Percentiles rank a stretch among this genome's conserved stretches.
Conservation (phyloP, 805 yeast species). For the Metschnikowia hibisci region DNA sequence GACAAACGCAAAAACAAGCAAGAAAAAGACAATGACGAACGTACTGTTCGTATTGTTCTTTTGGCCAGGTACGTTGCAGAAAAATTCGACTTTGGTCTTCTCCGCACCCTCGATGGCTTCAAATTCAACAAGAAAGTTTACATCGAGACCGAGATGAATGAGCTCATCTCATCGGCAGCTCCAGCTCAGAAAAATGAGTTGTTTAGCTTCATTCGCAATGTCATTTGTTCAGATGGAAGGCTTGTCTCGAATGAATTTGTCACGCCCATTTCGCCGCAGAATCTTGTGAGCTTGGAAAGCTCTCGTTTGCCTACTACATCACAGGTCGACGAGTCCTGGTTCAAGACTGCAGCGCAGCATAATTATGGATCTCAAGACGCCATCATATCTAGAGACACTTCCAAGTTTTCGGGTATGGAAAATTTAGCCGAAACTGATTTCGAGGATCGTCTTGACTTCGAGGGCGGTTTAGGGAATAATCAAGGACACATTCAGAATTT, state of each 20-base stretch:
- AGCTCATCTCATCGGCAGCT: constrained; percentile 19
- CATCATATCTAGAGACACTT: constrained; percentile 19
- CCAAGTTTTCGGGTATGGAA: constrained; percentile 24
- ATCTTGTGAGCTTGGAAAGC: constrained; percentile 20
- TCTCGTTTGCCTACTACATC: constrained; percentile 11
- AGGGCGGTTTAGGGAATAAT: constrained; percentile 1
- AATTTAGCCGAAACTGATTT: constrained; percentile 28
- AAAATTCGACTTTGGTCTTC: constrained; percentile 50
- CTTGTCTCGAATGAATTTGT: constrained; percentile 39
- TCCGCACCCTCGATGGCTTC: constrained; percentile 44
- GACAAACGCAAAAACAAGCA: constrained; percentile 21
- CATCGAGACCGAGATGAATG: constrained; percentile 23
- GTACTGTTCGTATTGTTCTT: constrained; percentile 49
- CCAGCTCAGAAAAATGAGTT: constrained; percentile 19
- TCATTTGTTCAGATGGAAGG: constrained; percentile 38
- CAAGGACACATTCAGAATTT: constrained; percentile 4
- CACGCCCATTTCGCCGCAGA: constrained; percentile 32
- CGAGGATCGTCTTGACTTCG: constrained; percentile 25
- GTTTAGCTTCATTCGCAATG: constrained; percentile 28
- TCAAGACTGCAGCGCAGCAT: constrained; percentile 11
- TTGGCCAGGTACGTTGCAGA: constrained; percentile 52
- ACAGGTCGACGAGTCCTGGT: constrained; percentile 29
- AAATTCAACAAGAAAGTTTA: constrained; percentile 34
- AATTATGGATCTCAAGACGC: constrained; percentile 19
- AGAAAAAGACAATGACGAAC: constrained; percentile 44